phyloP scores from a whole-genome alignment of 768 basidiomycete genomes.

The Jaapia argillacea region DNA sequence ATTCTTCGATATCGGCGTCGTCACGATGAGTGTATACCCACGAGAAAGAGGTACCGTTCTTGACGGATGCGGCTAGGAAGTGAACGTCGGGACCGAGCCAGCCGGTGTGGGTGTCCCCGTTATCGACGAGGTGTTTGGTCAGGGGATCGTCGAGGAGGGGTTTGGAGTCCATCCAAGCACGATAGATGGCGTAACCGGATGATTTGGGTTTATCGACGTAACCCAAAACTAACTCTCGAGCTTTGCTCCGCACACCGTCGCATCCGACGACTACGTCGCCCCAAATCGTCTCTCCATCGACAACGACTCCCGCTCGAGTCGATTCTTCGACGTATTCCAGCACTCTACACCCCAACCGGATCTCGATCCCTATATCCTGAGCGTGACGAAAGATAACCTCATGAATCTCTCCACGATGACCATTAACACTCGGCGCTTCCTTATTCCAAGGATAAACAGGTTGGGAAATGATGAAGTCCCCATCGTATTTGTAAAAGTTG shows the following conservation, averaged over 20 bases:
- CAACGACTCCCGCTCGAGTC: slow-evolving; percentile 9
- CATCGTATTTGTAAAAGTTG: slow-evolving; percentile 3
- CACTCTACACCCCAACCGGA: slow-evolving; percentile 11
- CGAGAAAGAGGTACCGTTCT: slow-evolving; percentile 10
- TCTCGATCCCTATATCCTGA: slow-evolving; percentile 10
- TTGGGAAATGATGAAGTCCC: slow-evolving; percentile 13
- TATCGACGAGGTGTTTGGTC: slow-evolving; percentile 7
- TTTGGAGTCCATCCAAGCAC: slow-evolving; percentile 14
- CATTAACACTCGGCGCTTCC: slow-evolving; percentile 15
- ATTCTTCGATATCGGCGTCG: slow-evolving; percentile 11
- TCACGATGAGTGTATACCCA: slow-evolving; percentile 16
- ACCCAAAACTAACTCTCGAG: slow-evolving; percentile 8
- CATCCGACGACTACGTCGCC: slow-evolving; percentile 16
- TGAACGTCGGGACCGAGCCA: slow-evolving; percentile 15
- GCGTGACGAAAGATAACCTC: slow-evolving; percentile 13
- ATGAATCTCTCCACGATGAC: slow-evolving; percentile 18
- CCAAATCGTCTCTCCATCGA: slow-evolving; percentile 8
- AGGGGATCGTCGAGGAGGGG: slow-evolving; percentile 11
- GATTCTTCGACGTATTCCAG: slow-evolving; percentile 11
- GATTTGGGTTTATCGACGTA: slow-evolving; percentile 13
- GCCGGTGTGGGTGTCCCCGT: slow-evolving; percentile 8
- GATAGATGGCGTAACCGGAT: slow-evolving; percentile 17
- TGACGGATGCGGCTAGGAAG: slow-evolving; percentile 11
- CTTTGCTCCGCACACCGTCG: slow-evolving; percentile 15
- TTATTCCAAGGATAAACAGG: slow-evolving; percentile 7